Conservation (phyloP, 2,329 filamentous ascomycete species). For the Fusarium mundagurra region DNA sequence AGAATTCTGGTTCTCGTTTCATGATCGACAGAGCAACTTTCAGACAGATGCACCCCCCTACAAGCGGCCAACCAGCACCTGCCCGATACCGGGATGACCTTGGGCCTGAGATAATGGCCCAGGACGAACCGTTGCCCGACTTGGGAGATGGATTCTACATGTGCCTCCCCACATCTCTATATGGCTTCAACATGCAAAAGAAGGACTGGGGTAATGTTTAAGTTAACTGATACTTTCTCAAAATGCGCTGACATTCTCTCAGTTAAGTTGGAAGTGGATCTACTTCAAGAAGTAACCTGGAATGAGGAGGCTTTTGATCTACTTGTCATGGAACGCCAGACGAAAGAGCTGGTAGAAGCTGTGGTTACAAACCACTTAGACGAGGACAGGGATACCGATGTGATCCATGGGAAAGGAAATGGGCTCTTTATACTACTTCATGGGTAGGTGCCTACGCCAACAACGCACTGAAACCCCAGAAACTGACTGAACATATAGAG, state of each 20-base stretch:
- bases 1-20: not conserved
- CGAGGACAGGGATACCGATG: not conserved
- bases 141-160: not conserved
- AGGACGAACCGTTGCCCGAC: not conserved
- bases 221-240: fast-evolving
- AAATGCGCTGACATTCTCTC: fast-evolving
- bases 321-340: not conserved
- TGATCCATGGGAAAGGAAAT: not conserved
- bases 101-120: not conserved
- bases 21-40: not conserved
- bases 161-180: not conserved
- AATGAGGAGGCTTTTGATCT: not conserved
- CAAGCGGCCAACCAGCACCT: fast-evolving
- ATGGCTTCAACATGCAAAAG: slow-evolving; percentile 1
- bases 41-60: not conserved
- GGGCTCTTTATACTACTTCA: not conserved
- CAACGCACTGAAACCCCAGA: fast-evolving
- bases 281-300: not conserved
- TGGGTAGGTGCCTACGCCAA: not conserved
- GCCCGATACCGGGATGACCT: fast-evolving
- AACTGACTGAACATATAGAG: not conserved
- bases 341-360: not conserved
- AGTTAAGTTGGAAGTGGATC: not conserved
- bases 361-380: not conserved
- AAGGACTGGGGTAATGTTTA: not conserved